Percentiles rank a stretch among this genome's conserved stretches.
Evolutionary conservation across 352 stramenopile species (phyloP).

Genomic region (Thalassiosira ordinaria): DNA sequence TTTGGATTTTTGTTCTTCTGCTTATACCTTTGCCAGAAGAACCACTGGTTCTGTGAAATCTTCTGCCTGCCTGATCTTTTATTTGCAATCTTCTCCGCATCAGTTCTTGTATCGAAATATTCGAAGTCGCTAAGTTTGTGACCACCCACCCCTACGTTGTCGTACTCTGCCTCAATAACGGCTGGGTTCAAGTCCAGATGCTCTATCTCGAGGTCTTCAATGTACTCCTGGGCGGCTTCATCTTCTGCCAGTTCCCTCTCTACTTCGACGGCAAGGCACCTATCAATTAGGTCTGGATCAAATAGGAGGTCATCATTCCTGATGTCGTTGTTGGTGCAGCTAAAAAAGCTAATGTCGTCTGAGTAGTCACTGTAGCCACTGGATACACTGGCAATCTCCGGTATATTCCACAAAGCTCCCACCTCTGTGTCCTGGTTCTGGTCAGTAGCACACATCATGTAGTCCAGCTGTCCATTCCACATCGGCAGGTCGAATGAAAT

Average conservation of each 20-base stretch:
- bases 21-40: conserved; percentile 16
- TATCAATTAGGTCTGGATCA: too few species aligned
- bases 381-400: too few species aligned
- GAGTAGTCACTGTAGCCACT: too few species aligned
- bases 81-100: not conserved
- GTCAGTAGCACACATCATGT: too few species aligned
- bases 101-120: not conserved
- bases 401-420: too few species aligned
- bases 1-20: not conserved
- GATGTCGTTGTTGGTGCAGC: too few species aligned
- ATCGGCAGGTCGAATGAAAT: too few species aligned
- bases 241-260: not conserved
- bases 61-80: not conserved
- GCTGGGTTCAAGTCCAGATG: not conserved
- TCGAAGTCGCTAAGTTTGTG: not conserved
- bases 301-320: too few species aligned
- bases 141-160: not conserved
- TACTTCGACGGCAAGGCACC: not conserved
- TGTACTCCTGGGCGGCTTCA: not conserved
- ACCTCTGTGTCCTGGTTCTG: too few species aligned
- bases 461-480: too few species aligned
- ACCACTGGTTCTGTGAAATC: conserved; percentile 4
- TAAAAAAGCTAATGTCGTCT: too few species aligned
- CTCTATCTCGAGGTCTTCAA: not conserved
- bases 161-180: not conserved